Conservation (phyloP, 192 early-diverging fungal species). For the Entomortierella beljakovae region DNA sequence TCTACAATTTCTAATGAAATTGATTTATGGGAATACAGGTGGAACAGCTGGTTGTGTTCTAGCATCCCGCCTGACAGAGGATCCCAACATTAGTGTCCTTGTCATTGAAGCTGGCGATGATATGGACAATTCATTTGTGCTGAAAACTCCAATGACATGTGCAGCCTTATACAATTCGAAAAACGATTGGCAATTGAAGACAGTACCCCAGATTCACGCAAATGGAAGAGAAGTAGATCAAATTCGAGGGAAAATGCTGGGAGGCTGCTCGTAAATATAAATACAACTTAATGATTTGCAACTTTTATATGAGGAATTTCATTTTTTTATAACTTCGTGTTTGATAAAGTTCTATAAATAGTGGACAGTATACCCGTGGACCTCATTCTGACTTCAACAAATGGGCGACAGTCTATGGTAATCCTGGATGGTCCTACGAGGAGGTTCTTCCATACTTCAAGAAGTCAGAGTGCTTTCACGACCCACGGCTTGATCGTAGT, state of each 20-base stretch:
- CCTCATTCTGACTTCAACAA: constrained; percentile 10
- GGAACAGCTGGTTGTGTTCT: constrained; percentile 34
- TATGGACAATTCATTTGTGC: neutral
- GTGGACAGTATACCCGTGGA: constrained; percentile 10
- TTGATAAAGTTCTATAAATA: constrained; percentile 20
- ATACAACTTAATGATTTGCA: too few relatives aligned
- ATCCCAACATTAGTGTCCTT: constrained; percentile 16
- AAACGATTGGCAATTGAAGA: constrained; percentile 15
- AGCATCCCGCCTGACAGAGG: constrained; percentile 20
- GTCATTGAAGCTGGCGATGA: constrained; percentile 27
- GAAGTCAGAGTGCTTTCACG: constrained; percentile 14
- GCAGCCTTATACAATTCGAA: neutral
- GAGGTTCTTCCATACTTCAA: constrained; percentile 21
- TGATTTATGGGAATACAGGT: too few relatives aligned
- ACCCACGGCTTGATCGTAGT: constrained; percentile 2
- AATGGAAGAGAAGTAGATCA: constrained; percentile 15
- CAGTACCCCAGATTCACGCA: constrained; percentile 21
- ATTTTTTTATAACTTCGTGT: too few relatives aligned
- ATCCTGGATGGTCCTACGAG: constrained; percentile 12
- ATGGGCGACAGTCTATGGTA: constrained; percentile 12
- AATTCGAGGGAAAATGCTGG: constrained; percentile 20
- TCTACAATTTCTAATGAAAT: neutral
- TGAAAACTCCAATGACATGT: constrained; percentile 4
- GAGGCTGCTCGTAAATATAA: constrained; percentile 33
- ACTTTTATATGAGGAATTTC: too few relatives aligned